Percentiles rank a stretch among this genome's conserved stretches.
These are phyloP conservation scores for Bipolaris oryzae DNA, from an alignment of 2,329 filamentous ascomycete species.

Conservation along the genomic window DNA sequence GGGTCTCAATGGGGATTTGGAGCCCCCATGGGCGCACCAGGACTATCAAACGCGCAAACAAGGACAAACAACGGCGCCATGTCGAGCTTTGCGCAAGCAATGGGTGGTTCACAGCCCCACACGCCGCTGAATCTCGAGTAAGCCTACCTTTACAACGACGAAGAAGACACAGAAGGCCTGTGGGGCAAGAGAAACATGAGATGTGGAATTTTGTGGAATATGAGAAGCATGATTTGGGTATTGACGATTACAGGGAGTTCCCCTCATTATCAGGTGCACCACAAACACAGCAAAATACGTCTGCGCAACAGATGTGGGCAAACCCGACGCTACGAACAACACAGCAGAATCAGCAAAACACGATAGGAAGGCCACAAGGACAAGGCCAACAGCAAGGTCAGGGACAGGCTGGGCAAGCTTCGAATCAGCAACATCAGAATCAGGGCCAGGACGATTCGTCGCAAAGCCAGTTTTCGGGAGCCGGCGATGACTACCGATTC, in stretches of 20 bases:
- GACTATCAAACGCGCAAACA: conserved; percentile 57
- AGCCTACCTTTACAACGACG: conserved; percentile 42
- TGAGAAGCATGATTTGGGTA: conserved; percentile 29
- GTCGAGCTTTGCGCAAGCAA: conserved; percentile 63
- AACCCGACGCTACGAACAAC: conserved; percentile 61
- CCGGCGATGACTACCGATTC: conserved; percentile 62
- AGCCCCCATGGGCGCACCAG: conserved; percentile 59
- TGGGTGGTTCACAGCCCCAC: conserved; percentile 59
- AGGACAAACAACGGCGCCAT: conserved; percentile 56
- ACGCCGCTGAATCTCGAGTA: conserved; percentile 63
- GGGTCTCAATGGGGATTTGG: conserved; percentile 65
- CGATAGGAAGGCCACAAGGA: conserved; percentile 59
- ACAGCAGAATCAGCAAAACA: conserved; percentile 60
- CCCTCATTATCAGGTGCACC: conserved; percentile 64
- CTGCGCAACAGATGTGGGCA: conserved; percentile 61
- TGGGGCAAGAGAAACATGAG: background rate
- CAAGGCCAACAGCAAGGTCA: conserved; percentile 37
- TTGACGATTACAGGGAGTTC: conserved; percentile 60
- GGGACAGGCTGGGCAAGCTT: conserved; percentile 43
- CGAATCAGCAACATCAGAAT: conserved; percentile 53
- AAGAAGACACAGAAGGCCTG: conserved; percentile 5
- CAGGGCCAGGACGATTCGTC: conserved; percentile 49
- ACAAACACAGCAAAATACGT: conserved; percentile 60
- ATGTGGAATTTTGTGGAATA: background rate
- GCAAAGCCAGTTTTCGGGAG: conserved; percentile 58